A percentile compares a stretch with the other conserved stretches of the same genome.
Conservation (phyloP, 345 rosid genomes). For the Aquilaria malaccensis region DNA sequence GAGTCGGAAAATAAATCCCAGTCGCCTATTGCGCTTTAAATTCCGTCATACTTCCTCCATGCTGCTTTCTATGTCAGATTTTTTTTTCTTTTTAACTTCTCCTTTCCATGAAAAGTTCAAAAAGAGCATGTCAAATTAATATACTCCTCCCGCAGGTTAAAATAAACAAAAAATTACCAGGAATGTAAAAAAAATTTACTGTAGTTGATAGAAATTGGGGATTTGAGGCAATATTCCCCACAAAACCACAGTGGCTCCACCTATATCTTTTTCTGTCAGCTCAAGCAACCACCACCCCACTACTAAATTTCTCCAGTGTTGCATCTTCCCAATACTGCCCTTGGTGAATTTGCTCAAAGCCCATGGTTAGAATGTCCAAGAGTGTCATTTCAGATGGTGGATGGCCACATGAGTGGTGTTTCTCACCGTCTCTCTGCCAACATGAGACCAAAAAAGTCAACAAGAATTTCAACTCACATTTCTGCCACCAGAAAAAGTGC, state of each 20-base stretch:
- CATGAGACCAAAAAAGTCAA: conserved; percentile 22
- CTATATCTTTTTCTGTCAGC: conserved; percentile 9
- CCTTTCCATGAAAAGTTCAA: background rate
- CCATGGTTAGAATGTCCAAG: background rate
- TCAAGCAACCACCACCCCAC: conserved; percentile 24
- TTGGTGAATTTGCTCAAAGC: background rate
- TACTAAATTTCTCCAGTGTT: background rate
- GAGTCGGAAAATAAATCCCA: too few relatives aligned
- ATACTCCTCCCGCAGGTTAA: background rate
- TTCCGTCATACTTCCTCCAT: too few relatives aligned
- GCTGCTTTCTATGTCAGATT: too few relatives aligned
- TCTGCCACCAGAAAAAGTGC: conserved; percentile 13
- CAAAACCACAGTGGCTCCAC: conserved; percentile 25
- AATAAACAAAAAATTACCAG: background rate
- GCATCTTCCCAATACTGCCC: conserved; percentile 13
- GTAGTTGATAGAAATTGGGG: background rate
- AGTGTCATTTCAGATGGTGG: conserved; percentile 2
- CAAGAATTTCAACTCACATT: conserved; percentile 15
- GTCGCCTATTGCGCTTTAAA: too few relatives aligned
- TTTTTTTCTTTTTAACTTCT: too few relatives aligned
- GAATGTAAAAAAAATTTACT: background rate
- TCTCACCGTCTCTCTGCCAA: background rate
- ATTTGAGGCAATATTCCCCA: background rate
- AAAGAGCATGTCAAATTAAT: background rate
- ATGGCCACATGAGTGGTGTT: conserved; percentile 2